Evolutionary conservation across 2,329 filamentous ascomycete genomes (phyloP).

Genomic region (Metarhizium guizhouense): DNA sequence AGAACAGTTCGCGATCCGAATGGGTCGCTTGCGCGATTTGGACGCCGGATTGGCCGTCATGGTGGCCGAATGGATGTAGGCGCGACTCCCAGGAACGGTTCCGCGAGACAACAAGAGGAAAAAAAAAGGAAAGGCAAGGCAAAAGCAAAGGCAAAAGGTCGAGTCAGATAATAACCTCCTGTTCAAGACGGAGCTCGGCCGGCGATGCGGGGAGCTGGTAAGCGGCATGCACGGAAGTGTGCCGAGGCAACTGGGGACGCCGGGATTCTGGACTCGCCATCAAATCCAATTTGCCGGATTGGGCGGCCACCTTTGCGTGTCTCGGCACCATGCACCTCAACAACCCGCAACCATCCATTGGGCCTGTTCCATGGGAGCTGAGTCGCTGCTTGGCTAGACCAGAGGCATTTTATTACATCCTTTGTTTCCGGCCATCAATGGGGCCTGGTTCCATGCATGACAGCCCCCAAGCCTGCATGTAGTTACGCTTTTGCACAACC

Average conservation of each 20-base stretch:
- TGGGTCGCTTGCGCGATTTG: conserved; percentile 5
- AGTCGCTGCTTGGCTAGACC: too few relatives aligned
- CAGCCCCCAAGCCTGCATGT: too few relatives aligned
- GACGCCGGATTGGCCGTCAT: background rate
- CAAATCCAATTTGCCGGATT: too few relatives aligned
- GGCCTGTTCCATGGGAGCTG: too few relatives aligned
- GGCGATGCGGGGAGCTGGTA: background rate
- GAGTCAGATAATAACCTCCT: background rate
- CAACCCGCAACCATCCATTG: too few relatives aligned
- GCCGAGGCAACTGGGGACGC: background rate
- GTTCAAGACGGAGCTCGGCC: background rate
- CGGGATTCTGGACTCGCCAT: background rate
- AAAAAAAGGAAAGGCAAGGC: background rate
- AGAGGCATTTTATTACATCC: too few relatives aligned
- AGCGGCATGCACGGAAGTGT: background rate
- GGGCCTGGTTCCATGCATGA: too few relatives aligned
- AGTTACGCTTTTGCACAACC: too few relatives aligned
- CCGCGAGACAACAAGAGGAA: background rate
- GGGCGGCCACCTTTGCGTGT: too few relatives aligned
- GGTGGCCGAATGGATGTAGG: background rate
- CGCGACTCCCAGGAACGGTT: background rate
- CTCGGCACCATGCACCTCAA: too few relatives aligned
- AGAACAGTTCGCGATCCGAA: conserved; percentile 18
- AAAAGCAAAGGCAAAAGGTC: background rate
- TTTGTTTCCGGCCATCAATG: too few relatives aligned